Conservation (phyloP, 176 grass and related monocot species). For the Carex parvula region DNA sequence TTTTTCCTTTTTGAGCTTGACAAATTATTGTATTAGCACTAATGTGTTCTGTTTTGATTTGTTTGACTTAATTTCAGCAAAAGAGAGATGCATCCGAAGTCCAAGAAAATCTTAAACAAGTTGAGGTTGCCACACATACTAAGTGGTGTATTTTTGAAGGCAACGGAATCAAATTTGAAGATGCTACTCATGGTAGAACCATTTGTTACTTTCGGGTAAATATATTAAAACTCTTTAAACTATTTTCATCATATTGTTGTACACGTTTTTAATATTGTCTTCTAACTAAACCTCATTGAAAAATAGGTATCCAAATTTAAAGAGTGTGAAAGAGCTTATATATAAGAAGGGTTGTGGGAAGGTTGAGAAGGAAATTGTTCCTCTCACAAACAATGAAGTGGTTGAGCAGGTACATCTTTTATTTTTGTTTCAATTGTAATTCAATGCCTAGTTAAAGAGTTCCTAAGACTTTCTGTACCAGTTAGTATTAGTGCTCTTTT, state of each 20-base stretch:
- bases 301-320: constrained; percentile 69
- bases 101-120: constrained; percentile 54
- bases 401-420: constrained; percentile 69
- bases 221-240: background rate
- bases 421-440: background rate
- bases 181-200: constrained; percentile 69
- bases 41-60: constrained; percentile 4
- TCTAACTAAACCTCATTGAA: background rate
- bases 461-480: background rate
- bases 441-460: background rate
- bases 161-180: constrained; percentile 56
- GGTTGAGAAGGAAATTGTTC: constrained; percentile 58
- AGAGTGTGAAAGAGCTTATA: constrained; percentile 84
- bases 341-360: constrained; percentile 77
- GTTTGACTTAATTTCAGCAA: constrained; percentile 35
- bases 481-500: background rate
- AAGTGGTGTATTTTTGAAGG: constrained; percentile 73
- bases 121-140: constrained; percentile 57
- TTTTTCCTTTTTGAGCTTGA: background rate
- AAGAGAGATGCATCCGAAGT: constrained; percentile 62
- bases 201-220: constrained; percentile 84
- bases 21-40: background rate
- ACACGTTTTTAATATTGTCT: background rate
- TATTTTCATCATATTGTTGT: background rate
- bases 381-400: constrained; percentile 85